A percentile compares a stretch with the other conserved stretches of the same genome.
Conservation (phyloP, 345 rosid species). For the Adansonia digitata region DNA sequence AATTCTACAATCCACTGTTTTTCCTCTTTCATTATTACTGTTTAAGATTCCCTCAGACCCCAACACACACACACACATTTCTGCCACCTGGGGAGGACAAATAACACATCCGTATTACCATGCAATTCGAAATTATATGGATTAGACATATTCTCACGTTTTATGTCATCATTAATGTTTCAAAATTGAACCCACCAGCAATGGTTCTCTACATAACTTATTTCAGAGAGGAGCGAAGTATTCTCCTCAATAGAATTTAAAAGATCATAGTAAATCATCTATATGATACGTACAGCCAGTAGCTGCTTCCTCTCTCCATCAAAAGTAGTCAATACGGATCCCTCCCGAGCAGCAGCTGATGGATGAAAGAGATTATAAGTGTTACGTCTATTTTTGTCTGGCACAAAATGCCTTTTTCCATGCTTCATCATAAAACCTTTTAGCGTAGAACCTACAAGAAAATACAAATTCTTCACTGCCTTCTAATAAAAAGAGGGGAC, state of each 20-base stretch:
- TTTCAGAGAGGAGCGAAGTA: neutral
- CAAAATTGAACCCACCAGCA: no score
- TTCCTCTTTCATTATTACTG: neutral
- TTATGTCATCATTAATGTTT: neutral
- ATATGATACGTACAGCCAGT: constrained; percentile 36
- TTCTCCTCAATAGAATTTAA: constrained; percentile 14
- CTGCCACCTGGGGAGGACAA: neutral
- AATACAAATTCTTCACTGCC: constrained; percentile 10
- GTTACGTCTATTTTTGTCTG: constrained; percentile 50
- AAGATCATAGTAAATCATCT: constrained; percentile 2
- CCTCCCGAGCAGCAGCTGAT: constrained; percentile 24
- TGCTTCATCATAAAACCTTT: constrained; percentile 33
- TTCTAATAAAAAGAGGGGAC: neutral
- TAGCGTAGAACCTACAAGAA: constrained; percentile 39
- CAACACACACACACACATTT: neutral
- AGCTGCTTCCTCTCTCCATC: constrained; percentile 52
- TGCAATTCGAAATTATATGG: neutral
- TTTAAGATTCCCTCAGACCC: neutral
- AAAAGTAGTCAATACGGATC: constrained; percentile 39
- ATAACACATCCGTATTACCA: neutral
- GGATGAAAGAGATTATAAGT: constrained; percentile 43
- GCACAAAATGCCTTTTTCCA: constrained; percentile 39
- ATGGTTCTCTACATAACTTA: constrained; percentile 5
- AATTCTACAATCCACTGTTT: neutral
- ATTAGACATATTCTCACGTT: neutral